A percentile compares a stretch with the other conserved stretches of the same genome.
Conservation (phyloP, 2,329 filamentous ascomycete genomes). For the Talaromyces islandicus region DNA sequence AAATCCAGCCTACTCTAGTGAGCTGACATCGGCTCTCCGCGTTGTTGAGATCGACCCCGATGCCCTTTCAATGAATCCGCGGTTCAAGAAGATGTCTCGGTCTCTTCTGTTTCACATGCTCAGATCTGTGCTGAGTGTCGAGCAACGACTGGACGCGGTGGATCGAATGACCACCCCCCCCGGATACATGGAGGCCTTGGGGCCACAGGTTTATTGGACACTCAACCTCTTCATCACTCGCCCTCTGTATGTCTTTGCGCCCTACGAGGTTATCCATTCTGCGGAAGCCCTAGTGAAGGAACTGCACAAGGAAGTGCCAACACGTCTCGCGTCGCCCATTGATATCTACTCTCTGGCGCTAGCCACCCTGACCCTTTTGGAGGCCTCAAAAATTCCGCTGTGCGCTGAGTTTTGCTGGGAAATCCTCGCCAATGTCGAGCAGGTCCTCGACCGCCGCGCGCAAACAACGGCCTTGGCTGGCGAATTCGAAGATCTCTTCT, state of each 20-base stretch:
- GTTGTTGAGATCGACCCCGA: slow-evolving; percentile 10
- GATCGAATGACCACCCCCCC: slow-evolving; percentile 3
- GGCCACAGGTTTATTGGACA: slow-evolving; percentile 38
- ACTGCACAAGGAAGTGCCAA: slow-evolving; percentile 28
- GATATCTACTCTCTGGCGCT: slow-evolving; percentile 37
- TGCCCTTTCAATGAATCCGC: slow-evolving; percentile 6
- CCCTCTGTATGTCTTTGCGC: slow-evolving; percentile 36
- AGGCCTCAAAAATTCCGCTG: slow-evolving; percentile 36
- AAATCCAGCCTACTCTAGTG: slow-evolving; percentile 9
- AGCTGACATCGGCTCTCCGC: slow-evolving; percentile 7
- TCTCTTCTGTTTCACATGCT: slow-evolving; percentile 9
- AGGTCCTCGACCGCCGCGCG: slow-evolving; percentile 42
- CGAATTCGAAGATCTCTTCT: slow-evolving; percentile 35
- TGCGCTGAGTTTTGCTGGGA: slow-evolving; percentile 34
- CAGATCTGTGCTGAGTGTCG: not conserved
- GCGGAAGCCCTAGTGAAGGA: slow-evolving; percentile 36
- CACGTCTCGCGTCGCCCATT: slow-evolving; percentile 30
- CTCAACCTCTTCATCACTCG: slow-evolving; percentile 37
- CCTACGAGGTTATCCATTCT: slow-evolving; percentile 36
- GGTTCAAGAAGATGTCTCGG: slow-evolving; percentile 8
- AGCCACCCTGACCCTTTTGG: slow-evolving; percentile 37
- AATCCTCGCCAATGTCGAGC: slow-evolving; percentile 46
- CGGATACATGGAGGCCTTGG: slow-evolving; percentile 30
- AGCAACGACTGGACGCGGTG: slow-evolving; percentile 6
- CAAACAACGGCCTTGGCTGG: slow-evolving; percentile 21